Base-by-base conservation (phyloP, 2,329 filamentous ascomycete genomes). In the Phialocephala sp. region DNA sequence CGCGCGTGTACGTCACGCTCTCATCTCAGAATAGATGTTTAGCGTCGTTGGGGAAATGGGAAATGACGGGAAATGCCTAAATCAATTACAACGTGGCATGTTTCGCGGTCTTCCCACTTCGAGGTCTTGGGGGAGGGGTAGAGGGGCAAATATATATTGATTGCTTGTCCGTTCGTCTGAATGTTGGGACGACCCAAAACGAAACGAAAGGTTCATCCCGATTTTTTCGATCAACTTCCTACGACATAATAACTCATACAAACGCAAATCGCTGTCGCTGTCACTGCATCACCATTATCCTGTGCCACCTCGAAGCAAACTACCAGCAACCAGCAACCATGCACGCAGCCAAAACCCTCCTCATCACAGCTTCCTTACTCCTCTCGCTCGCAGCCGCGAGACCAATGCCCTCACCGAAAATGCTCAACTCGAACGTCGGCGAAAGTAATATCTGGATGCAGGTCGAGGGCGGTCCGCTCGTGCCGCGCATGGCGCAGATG, bases 401-500 rank as follows among this genome's bases (percentile, higher is more conserved):
- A 15, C 50, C 50, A 35, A 54, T 27, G 12, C 50, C 50, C 18
- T 12, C 18, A 11, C 50, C 50, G 4, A 24, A 54, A 54, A 32
- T 54, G 24, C 50, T 54, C 50, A 54, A 24, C 50, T 32, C 50
- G 8, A 32, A 54, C 8, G 50, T 54, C 18, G 50, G 50, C 22
- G 50, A 27, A 24, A 54, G 11, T 27, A 35, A 35, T 54, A 27
- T 54, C 50, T 54, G 50, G 50, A 54, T 22, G 12, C 50, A 54
- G 12, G 22, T 54, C 12, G 50, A 54, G 14, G 50, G 50, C 12
- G 24, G 22, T 5, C 50, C 22, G 22, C 15, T 35, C 8, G 3
- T 54, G 6, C 50, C 50, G 24, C 18, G 50, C 12, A 54, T 54
- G 50, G 50, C 50, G 50, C 50, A 54, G 24, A 54, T 54, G 50